phyloP scores from a whole-genome alignment of 176 grass and related monocot genomes.

The Phoenix roebelenii region DNA sequence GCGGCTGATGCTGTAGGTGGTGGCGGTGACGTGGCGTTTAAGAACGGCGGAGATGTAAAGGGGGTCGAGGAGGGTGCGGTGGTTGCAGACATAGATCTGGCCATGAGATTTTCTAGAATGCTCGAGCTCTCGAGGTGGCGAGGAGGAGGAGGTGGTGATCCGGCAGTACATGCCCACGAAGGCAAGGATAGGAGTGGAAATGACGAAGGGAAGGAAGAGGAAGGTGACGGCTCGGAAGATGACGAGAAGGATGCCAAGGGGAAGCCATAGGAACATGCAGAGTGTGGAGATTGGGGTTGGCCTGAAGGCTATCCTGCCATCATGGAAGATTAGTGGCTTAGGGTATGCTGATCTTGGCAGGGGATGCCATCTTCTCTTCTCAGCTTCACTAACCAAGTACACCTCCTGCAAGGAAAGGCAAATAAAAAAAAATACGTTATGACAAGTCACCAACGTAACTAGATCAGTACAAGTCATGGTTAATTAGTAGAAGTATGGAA shows the following conservation, averaged over 20 bases:
- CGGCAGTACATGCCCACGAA: constrained; percentile 34
- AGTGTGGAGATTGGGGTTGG: constrained; percentile 47
- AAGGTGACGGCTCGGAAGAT: constrained; percentile 44
- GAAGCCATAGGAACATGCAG: constrained; percentile 75
- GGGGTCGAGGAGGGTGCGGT: constrained; percentile 71
- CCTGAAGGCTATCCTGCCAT: constrained; percentile 69
- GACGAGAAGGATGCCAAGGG: constrained; percentile 32
- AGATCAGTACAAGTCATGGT: no score
- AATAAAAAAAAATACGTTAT: no score
- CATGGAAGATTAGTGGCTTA: constrained; percentile 72
- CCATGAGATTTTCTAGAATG: constrained; percentile 5
- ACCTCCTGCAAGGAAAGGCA: constrained; percentile 30
- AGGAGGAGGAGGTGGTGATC: constrained; percentile 1
- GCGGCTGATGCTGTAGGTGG: constrained; percentile 66
- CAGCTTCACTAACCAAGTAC: constrained; percentile 34
- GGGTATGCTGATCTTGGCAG: constrained; percentile 45
- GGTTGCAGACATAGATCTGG: constrained; percentile 69
- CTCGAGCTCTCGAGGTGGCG: not conserved
- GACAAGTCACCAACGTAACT: no score
- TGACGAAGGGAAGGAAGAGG: constrained; percentile 38
- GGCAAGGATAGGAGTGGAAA: constrained; percentile 29
- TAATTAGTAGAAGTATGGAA: no score
- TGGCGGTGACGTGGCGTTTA: constrained; percentile 41
- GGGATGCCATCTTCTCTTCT: constrained; percentile 54
- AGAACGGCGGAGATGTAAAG: constrained; percentile 55